phyloP scores from a whole-genome alignment of 768 basidiomycete genomes.

The Russula compacta region DNA sequence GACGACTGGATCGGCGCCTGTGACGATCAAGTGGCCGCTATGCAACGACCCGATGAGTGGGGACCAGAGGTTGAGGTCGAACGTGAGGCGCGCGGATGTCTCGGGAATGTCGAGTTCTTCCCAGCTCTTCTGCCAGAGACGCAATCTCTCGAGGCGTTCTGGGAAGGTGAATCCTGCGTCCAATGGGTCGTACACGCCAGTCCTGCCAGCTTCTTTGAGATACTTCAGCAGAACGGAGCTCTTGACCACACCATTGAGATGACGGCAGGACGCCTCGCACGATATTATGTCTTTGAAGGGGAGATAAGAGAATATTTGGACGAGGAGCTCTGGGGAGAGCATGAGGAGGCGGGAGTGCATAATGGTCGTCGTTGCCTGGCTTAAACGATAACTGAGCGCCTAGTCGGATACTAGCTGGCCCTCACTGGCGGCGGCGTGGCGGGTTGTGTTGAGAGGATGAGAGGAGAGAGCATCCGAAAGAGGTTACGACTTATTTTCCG shows the following conservation, averaged over 20 bases:
- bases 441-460: background rate
- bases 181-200: slow-evolving; percentile 13
- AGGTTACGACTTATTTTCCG: background rate
- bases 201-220: slow-evolving; percentile 14
- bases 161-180: slow-evolving; percentile 9
- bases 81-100: slow-evolving; percentile 3
- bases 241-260: slow-evolving; percentile 13
- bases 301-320: slow-evolving; percentile 16
- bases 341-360: slow-evolving; percentile 4
- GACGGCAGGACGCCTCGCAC: slow-evolving; percentile 13
- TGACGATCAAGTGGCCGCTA: slow-evolving; percentile 10
- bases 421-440: too few relatives aligned
- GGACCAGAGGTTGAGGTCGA: slow-evolving; percentile 14
- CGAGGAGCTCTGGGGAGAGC: slow-evolving; percentile 14
- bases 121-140: slow-evolving; percentile 13
- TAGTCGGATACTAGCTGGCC: background rate
- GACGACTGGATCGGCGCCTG: slow-evolving; percentile 11
- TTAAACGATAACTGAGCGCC: background rate
- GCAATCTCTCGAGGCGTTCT: slow-evolving; percentile 12
- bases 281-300: slow-evolving; percentile 12
- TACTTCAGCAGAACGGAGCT: slow-evolving; percentile 13
- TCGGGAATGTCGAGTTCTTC: slow-evolving; percentile 15
- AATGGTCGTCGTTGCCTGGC: background rate
- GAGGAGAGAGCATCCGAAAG: background rate
- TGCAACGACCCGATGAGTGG: slow-evolving; percentile 17